Evolutionary conservation across 305 asterid genomes (phyloP).

Genomic region (Fraxinus baroniana): DNA sequence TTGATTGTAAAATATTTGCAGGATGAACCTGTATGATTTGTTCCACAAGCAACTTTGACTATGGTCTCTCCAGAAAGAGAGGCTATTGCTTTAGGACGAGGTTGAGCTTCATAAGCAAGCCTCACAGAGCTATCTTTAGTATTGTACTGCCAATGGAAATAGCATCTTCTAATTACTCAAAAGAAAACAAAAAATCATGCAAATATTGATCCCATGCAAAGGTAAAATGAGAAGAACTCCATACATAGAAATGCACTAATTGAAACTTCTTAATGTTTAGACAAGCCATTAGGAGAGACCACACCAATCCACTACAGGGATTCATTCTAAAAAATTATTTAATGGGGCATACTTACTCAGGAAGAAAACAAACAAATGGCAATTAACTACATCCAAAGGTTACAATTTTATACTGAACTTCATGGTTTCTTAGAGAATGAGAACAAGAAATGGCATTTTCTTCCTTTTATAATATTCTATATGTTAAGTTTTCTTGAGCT

Average conservation of each 20-base stretch:
- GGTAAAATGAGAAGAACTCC: background rate
- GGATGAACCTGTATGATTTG: conserved; percentile 84
- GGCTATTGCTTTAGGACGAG: conserved; percentile 83
- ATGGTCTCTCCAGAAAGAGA: conserved; percentile 85
- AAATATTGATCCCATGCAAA: conserved; percentile 4
- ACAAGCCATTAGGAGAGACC: conserved; percentile 2
- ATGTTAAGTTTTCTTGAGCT: background rate
- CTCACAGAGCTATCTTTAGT: conserved; percentile 93
- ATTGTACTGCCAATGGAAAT: conserved; percentile 63
- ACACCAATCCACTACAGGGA: background rate
- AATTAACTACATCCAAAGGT: background rate
- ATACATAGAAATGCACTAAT: background rate
- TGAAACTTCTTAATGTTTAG: background rate
- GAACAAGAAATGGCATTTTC: background rate
- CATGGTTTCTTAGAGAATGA: background rate
- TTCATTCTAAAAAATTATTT: conserved; percentile 6
- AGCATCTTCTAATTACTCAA: conserved; percentile 16
- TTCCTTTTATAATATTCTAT: background rate
- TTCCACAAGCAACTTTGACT: conserved; percentile 92
- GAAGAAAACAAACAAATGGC: background rate
- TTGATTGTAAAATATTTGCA: conserved; percentile 9
- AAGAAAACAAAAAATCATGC: background rate
- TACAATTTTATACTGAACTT: background rate
- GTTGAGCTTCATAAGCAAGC: conserved; percentile 99
- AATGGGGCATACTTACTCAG: background rate